Evolutionary conservation across 176 grass and related monocot genomes (phyloP).

Genomic region (Zizania latifolia): DNA sequence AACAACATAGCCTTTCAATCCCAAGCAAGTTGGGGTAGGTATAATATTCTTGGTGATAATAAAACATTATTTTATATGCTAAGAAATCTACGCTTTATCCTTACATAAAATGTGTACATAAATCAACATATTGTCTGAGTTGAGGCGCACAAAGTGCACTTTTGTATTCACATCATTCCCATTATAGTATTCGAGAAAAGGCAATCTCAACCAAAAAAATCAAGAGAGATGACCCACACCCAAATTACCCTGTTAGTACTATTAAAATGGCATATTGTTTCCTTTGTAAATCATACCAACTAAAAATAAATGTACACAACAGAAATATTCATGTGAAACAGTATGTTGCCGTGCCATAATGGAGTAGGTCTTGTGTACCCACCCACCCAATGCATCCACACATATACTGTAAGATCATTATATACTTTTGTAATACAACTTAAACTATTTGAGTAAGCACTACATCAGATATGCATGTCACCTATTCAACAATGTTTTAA

Average conservation of each 20-base stretch:
- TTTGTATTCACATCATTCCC: neutral
- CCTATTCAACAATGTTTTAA: neutral
- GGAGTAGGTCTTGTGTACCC: constrained; percentile 24
- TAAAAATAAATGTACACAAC: constrained; percentile 38
- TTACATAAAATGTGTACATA: neutral
- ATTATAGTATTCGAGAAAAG: constrained; percentile 10
- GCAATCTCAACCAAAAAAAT: neutral
- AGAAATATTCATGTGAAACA: constrained; percentile 33
- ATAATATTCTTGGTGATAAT: no score
- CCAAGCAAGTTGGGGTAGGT: no score
- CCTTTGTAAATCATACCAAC: constrained; percentile 32
- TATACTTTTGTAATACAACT: constrained; percentile 28
- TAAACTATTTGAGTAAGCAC: constrained; percentile 23
- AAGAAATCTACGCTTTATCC: neutral
- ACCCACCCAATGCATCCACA: constrained; percentile 28
- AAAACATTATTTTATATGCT: neutral
- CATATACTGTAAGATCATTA: constrained; percentile 17
- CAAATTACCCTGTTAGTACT: neutral
- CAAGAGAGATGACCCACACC: neutral
- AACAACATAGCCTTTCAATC: no score
- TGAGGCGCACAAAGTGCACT: no score
- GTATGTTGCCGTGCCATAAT: constrained; percentile 33
- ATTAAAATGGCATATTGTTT: constrained; percentile 22
- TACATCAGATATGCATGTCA: constrained; percentile 15
- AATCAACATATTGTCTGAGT: neutral